phyloP scores from a whole-genome alignment of 2,329 filamentous ascomycete genomes.

The Penicillium corylophilum region DNA sequence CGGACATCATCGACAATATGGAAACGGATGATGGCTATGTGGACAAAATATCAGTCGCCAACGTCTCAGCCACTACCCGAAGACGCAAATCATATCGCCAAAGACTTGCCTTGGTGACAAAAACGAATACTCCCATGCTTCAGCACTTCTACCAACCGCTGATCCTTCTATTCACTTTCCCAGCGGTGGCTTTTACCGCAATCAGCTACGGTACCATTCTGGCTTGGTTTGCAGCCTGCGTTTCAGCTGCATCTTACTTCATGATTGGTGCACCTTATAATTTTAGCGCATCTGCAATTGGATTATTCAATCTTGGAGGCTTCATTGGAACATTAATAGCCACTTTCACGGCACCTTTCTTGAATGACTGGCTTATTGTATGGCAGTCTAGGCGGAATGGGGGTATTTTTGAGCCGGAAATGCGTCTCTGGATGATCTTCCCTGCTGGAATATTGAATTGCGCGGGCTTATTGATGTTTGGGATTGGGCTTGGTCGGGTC shows the following conservation, averaged over 20 bases:
- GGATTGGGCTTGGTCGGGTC: constrained; percentile 11
- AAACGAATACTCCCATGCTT: constrained; percentile 7
- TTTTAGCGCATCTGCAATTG: constrained; percentile 4
- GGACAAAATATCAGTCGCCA: neutral
- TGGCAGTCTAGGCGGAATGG: constrained; percentile 2
- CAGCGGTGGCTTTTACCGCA: constrained; percentile 8
- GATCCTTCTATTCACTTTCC: constrained; percentile 4
- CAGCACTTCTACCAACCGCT: constrained; percentile 11
- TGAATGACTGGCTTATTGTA: constrained; percentile 9
- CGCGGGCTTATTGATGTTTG: constrained; percentile 4
- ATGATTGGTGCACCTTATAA: constrained; percentile 6
- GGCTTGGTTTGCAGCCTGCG: constrained; percentile 8
- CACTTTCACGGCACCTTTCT: neutral
- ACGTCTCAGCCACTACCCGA: neutral
- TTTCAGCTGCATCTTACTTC: neutral
- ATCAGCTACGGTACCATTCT: constrained; percentile 9
- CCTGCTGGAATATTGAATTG: constrained; percentile 1
- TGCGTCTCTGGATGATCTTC: constrained; percentile 12
- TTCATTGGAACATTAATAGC: constrained; percentile 5
- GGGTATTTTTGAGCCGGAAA: constrained; percentile 12
- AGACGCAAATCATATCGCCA: constrained; percentile 8
- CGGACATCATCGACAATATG: neutral
- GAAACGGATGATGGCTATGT: neutral
- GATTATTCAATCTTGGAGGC: constrained; percentile 9
- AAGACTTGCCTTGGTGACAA: constrained; percentile 8